Evolutionary conservation across 495 filamentous ascomycete species (phyloP).

Genomic region (Podospora pseudopauciseta): DNA sequence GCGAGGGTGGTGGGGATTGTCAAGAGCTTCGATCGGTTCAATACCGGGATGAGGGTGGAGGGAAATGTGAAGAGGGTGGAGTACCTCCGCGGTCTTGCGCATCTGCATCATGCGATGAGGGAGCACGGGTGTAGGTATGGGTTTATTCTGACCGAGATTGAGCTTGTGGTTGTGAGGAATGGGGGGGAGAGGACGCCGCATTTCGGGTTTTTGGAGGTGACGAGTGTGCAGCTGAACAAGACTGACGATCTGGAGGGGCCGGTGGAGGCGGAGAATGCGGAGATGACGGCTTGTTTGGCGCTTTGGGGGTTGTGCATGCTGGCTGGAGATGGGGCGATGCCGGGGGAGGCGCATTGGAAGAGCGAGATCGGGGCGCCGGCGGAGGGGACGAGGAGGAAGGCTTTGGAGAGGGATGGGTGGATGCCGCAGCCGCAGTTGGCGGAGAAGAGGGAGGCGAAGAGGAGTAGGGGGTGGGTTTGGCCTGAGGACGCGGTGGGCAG

Average conservation of each 20-base stretch:
- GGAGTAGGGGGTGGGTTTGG: slow-evolving; percentile 77
- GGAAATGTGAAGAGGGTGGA: slow-evolving; percentile 73
- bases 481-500: slow-evolving; percentile 63
- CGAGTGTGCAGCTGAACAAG: slow-evolving; percentile 53
- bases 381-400: slow-evolving; percentile 68
- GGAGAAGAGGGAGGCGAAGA: slow-evolving; percentile 81
- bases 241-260: slow-evolving; percentile 20
- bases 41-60: slow-evolving; percentile 86
- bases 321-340: slow-evolving; percentile 66
- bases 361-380: slow-evolving; percentile 79
- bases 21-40: slow-evolving; percentile 88
- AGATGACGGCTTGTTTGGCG: slow-evolving; percentile 54
- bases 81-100: slow-evolving; percentile 78
- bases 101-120: slow-evolving; percentile 85
- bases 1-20: slow-evolving; percentile 83
- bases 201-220: slow-evolving; percentile 81
- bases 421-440: slow-evolving; percentile 79
- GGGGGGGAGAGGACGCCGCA: slow-evolving; percentile 69
- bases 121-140: slow-evolving; percentile 89
- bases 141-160: slow-evolving; percentile 92
- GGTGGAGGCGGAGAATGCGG: slow-evolving; percentile 38
- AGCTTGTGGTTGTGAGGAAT: slow-evolving; percentile 83
- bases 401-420: slow-evolving; percentile 72
- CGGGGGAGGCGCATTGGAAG: slow-evolving; percentile 63
- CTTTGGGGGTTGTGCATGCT: slow-evolving; percentile 68